Percentiles rank a stretch among this genome's conserved stretches.
These are phyloP conservation scores for Lasiosphaeria ovina DNA, from an alignment of 495 filamentous ascomycete species.

Conservation along the genomic window DNA sequence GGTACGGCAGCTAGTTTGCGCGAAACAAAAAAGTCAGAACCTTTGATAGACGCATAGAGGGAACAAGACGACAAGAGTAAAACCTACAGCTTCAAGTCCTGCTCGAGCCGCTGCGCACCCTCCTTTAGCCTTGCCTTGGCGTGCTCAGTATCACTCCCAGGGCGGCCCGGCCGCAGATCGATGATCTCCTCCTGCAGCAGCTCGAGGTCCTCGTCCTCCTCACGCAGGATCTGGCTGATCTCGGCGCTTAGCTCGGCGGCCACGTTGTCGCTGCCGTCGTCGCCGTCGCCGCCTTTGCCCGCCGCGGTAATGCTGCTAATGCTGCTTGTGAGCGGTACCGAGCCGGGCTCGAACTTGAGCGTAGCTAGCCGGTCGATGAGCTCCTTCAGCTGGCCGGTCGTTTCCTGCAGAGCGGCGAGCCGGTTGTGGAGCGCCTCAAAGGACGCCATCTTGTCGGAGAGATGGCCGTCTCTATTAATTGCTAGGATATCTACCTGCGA, in stretches of 20 bases:
- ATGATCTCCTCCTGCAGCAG: conserved; percentile 74
- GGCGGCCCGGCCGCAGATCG: conserved; percentile 52
- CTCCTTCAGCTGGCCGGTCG: conserved; percentile 65
- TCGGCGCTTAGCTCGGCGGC: conserved; percentile 75
- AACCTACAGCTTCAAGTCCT: conserved; percentile 67
- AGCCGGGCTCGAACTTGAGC: conserved; percentile 62
- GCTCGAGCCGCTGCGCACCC: conserved; percentile 58
- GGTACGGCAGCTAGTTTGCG: conserved; percentile 55
- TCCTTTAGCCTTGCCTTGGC: conserved; percentile 61
- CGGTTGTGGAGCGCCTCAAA: conserved; percentile 62
- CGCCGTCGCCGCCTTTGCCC: conserved; percentile 21
- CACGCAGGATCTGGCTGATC: conserved; percentile 78
- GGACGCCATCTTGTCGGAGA: conserved; percentile 33
- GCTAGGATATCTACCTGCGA: background rate
- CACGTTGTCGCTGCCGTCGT: conserved; percentile 58
- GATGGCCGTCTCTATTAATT: no score
- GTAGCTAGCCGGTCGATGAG: conserved; percentile 72
- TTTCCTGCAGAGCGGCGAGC: conserved; percentile 64
- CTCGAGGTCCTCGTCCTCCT: conserved; percentile 85
- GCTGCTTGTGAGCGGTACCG: conserved; percentile 41
- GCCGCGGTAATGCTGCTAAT: conserved; percentile 6
- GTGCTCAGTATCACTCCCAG: conserved; percentile 47
- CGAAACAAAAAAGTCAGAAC: background rate
- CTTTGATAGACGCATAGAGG: no score
- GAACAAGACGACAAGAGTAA: conserved; percentile 1